Percentiles rank a stretch among this genome's conserved stretches.
phyloP scores from a whole-genome alignment of 768 basidiomycete species.

The Tricholomella constricta region DNA sequence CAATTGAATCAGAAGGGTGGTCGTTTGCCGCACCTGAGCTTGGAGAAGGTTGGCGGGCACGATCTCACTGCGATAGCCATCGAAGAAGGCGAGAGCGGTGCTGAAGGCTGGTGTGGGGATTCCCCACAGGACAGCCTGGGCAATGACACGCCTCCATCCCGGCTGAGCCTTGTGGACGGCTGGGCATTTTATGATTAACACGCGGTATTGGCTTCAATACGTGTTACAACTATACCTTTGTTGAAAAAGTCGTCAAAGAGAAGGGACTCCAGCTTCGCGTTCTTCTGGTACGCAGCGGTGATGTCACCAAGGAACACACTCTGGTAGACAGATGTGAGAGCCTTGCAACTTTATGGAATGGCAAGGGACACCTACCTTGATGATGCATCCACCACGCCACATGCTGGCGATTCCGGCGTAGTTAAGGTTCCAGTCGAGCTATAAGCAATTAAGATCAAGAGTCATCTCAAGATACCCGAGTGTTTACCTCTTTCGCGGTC shows the following conservation, averaged over 20 bases:
- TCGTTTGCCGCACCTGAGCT: constrained; percentile 63
- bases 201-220: background rate
- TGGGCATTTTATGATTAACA: constrained; percentile 24
- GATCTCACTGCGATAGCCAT: constrained; percentile 95
- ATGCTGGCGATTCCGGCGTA: constrained; percentile 97
- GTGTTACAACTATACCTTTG: constrained; percentile 54
- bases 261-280: constrained; percentile 81
- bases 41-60: constrained; percentile 95
- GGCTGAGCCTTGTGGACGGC: constrained; percentile 94
- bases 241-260: constrained; percentile 98
- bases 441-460: constrained; percentile 1
- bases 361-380: constrained; percentile 60
- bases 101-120: constrained; percentile 97
- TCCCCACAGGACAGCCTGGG: constrained; percentile 96
- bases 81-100: constrained; percentile 98
- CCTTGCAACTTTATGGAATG: background rate
- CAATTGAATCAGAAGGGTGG: background rate
- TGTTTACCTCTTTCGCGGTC: constrained; percentile 85
- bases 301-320: constrained; percentile 96
- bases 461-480: background rate
- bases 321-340: constrained; percentile 30
- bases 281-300: constrained; percentile 87
- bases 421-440: constrained; percentile 91
- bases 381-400: constrained; percentile 99
- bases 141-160: constrained; percentile 96